Evolutionary conservation across 2,329 filamentous ascomycete genomes (phyloP).

Genomic region (Fusarium sp.): DNA sequence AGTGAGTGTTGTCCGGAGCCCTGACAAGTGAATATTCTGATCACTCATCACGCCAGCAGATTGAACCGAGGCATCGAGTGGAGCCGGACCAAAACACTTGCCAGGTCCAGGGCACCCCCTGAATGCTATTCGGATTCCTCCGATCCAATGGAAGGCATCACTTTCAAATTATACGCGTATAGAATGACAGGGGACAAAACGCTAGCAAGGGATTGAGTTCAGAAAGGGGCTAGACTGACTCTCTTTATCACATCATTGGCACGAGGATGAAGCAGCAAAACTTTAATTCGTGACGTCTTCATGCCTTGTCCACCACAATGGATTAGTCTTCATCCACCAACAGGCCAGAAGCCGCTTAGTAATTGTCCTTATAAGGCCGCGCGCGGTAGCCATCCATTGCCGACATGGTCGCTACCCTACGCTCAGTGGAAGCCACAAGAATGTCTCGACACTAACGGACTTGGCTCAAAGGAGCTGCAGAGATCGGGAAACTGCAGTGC

Average conservation of each 20-base stretch:
- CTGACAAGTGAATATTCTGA: neutral
- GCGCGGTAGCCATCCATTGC: neutral
- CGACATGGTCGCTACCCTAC: neutral
- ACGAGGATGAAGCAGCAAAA: neutral
- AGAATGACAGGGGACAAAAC: neutral
- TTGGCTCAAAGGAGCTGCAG: neutral
- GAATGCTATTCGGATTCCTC: neutral
- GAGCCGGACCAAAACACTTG: neutral
- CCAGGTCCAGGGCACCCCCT: neutral
- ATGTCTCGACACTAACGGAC: neutral
- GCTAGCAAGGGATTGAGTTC: neutral
- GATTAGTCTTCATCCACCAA: neutral
- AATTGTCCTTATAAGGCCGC: neutral
- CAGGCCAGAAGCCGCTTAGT: neutral
- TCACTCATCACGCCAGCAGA: neutral
- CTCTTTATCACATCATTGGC: neutral
- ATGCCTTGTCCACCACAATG: neutral
- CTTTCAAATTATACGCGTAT: neutral
- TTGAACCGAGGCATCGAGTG: neutral
- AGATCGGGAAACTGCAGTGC: neutral
- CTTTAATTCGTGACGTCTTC: neutral
- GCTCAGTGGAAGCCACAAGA: neutral
- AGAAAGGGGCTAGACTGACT: neutral
- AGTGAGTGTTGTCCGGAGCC: neutral
- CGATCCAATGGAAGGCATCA: neutral